phyloP scores from a whole-genome alignment of 164 flowering plant genomes.

The Magnolia sinica region DNA sequence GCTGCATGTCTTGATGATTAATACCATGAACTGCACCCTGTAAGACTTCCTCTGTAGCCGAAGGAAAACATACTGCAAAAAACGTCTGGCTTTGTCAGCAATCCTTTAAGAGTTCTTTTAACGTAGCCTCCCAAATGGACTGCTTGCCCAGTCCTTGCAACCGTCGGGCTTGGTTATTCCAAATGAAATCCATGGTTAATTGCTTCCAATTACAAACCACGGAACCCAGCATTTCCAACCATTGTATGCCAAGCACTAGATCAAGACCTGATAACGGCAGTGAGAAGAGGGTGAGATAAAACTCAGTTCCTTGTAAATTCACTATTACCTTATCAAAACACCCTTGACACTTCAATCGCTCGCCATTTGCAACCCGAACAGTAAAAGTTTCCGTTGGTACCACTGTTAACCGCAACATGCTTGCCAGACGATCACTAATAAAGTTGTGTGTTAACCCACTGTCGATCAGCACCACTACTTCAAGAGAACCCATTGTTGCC shows the following conservation, averaged over 20 bases:
- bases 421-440: constrained; percentile 4
- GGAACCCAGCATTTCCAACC: neutral
- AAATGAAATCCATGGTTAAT: neutral
- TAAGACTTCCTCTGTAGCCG: neutral
- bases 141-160: neutral
- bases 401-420: neutral
- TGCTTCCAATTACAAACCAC: constrained; percentile 3
- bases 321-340: neutral
- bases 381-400: constrained; percentile 3
- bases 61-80: neutral
- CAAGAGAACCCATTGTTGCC: neutral
- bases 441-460: constrained; percentile 10
- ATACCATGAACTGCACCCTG: neutral
- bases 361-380: constrained; percentile 15
- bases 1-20: neutral
- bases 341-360: neutral
- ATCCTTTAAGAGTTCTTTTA: neutral
- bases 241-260: neutral
- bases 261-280: neutral
- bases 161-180: neutral
- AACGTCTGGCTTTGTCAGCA: neutral
- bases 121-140: too few relatives aligned
- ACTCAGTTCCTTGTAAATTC: neutral
- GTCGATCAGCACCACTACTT: constrained; percentile 7
- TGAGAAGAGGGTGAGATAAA: neutral